These are phyloP conservation scores for Ophiostoma piceae DNA, from an alignment of 2,329 filamentous ascomycete genomes.

Conservation along the genomic window DNA sequence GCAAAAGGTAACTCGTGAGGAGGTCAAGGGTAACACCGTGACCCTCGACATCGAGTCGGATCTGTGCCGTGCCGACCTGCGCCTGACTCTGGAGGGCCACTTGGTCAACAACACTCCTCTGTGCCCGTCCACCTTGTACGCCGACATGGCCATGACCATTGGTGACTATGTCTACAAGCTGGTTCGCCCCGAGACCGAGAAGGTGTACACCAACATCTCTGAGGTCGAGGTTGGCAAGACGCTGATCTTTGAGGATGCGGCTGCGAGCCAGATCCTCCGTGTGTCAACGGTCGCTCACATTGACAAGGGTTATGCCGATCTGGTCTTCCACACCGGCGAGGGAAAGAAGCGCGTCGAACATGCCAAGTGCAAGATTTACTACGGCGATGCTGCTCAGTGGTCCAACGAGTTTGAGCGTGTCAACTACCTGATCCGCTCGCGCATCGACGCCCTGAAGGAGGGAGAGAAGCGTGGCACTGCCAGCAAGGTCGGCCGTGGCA, in stretches of 20 bases:
- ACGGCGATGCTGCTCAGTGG: conserved; percentile 57
- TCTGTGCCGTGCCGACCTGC: conserved; percentile 58
- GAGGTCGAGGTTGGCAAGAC: conserved; percentile 66
- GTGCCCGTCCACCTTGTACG: conserved; percentile 55
- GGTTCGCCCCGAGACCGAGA: conserved; percentile 50
- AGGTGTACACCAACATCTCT: conserved; percentile 57
- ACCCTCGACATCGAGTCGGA: conserved; percentile 61
- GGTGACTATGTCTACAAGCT: conserved; percentile 64
- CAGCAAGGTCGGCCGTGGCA: conserved; percentile 66
- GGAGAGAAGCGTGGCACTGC: conserved; percentile 61
- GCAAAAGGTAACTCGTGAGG: conserved; percentile 58
- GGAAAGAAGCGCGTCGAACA: conserved; percentile 57
- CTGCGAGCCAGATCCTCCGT: conserved; percentile 53
- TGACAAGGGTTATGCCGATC: conserved; percentile 48
- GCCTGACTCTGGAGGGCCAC: conserved; percentile 58
- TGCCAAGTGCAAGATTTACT: conserved; percentile 56
- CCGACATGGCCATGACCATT: conserved; percentile 48
- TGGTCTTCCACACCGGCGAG: conserved; percentile 56
- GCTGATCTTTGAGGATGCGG: conserved; percentile 51
- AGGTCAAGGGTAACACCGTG: conserved; percentile 55
- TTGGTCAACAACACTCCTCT: conserved; percentile 62
- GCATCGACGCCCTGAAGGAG: conserved; percentile 53
- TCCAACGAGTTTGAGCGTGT: conserved; percentile 61
- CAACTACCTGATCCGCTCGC: conserved; percentile 62
- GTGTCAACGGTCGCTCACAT: conserved; percentile 57